Conservation (phyloP, 2,329 filamentous ascomycete species). For the Scopulariopsis brevicaulis region DNA sequence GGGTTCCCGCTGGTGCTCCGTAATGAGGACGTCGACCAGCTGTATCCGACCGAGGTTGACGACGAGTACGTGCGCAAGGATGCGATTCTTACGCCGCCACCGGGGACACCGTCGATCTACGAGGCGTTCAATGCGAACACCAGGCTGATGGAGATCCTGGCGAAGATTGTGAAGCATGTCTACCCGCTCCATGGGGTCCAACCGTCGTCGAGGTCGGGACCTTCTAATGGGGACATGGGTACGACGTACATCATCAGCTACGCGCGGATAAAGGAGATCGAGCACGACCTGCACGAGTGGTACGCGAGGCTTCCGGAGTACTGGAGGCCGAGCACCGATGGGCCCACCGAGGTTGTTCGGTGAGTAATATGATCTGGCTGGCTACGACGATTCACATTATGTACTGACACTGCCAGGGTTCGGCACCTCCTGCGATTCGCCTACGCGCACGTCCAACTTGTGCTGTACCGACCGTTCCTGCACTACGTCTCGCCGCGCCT, state of each 20-base stretch:
- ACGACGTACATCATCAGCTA: slow-evolving; percentile 52
- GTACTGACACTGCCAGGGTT: slow-evolving; percentile 25
- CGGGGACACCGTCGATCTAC: slow-evolving; percentile 45
- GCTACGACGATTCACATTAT: not conserved
- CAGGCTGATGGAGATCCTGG: slow-evolving; percentile 49
- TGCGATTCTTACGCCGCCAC: slow-evolving; percentile 40
- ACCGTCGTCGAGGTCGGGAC: slow-evolving; percentile 12
- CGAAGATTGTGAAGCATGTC: slow-evolving; percentile 52
- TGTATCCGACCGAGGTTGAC: slow-evolving; percentile 51
- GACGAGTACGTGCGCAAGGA: slow-evolving; percentile 55
- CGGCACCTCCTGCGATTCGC: slow-evolving; percentile 68
- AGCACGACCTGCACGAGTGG: slow-evolving; percentile 52
- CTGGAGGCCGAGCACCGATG: slow-evolving; percentile 70
- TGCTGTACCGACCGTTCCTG: slow-evolving; percentile 72
- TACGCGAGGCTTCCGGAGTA: slow-evolving; percentile 58
- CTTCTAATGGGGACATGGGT: slow-evolving; percentile 9
- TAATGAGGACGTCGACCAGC: slow-evolving; percentile 56
- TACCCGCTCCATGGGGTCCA: slow-evolving; percentile 29
- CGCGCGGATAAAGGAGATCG: slow-evolving; percentile 51
- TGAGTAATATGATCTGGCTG: slow-evolving; percentile 26
- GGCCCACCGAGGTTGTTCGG: slow-evolving; percentile 64
- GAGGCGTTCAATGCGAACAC: slow-evolving; percentile 58
- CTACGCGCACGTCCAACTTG: slow-evolving; percentile 75
- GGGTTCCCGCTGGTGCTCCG: slow-evolving; percentile 54
- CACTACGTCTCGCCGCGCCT: slow-evolving; percentile 66